Percentiles rank a stretch among this genome's conserved stretches.
phyloP scores from a whole-genome alignment of 2,329 filamentous ascomycete species.

The Trichoderma koningiopsis region DNA sequence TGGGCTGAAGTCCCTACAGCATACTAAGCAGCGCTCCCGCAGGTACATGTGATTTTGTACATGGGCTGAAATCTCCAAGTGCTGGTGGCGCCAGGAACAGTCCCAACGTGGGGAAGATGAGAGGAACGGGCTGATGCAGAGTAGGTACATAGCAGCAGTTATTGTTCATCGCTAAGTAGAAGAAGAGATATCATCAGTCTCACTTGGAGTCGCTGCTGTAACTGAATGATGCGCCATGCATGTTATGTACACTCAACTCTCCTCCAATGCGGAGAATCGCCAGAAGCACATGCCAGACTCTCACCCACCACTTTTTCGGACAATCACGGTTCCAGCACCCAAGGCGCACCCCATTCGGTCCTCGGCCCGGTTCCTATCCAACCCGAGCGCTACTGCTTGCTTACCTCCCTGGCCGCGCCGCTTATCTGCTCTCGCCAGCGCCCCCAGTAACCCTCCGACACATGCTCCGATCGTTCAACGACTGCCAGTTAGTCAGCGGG shows the following conservation, averaged over 20 bases:
- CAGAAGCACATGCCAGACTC: constrained; percentile 11
- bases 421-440: neutral
- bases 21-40: neutral
- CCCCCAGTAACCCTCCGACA: neutral
- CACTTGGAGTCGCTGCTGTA: neutral
- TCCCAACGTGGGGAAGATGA: neutral
- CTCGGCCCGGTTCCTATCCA: constrained; percentile 20
- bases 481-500: constrained; percentile 17
- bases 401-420: constrained; percentile 17
- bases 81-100: neutral
- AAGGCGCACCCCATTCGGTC: neutral
- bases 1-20: neutral
- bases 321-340: constrained; percentile 10
- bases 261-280: neutral
- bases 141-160: neutral
- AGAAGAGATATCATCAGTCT: neutral
- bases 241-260: neutral
- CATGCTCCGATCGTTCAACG: constrained; percentile 18
- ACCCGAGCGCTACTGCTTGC: neutral
- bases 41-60: neutral
- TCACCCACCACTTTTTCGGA: neutral
- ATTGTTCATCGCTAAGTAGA: neutral
- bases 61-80: neutral
- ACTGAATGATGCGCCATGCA: neutral
- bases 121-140: neutral